Conservation (phyloP, 2,329 filamentous ascomycete genomes). For the Fusarium sambucinum region DNA sequence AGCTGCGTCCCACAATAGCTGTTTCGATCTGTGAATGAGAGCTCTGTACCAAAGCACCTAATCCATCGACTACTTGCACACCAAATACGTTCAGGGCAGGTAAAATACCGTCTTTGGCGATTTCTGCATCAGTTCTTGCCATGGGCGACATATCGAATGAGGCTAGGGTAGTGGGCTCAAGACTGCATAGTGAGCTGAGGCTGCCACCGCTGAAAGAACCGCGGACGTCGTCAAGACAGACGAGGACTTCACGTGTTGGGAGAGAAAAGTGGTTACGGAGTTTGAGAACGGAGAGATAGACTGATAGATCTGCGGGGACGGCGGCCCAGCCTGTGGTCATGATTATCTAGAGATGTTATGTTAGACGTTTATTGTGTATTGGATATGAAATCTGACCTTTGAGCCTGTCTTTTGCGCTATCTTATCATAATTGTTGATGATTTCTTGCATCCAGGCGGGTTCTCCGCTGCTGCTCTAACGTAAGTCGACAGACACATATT, state of each 20-base stretch:
- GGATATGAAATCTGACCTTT: constrained; percentile 8
- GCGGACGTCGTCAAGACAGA: constrained; percentile 21
- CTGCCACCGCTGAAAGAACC: constrained; percentile 38
- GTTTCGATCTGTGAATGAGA: constrained; percentile 33
- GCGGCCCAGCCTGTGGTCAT: constrained; percentile 37
- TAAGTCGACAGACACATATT: not conserved
- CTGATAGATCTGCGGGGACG: constrained; percentile 35
- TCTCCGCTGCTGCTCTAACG: constrained; percentile 34
- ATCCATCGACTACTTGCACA: not conserved
- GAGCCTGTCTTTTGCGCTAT: constrained; percentile 20
- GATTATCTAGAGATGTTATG: constrained; percentile 24
- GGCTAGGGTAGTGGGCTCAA: constrained; percentile 3
- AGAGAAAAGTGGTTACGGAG: constrained; percentile 22
- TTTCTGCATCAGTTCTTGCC: not conserved
- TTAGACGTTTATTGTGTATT: not conserved
- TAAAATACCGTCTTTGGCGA: constrained; percentile 1
- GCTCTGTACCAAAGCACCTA: constrained; percentile 21
- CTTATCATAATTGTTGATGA: constrained; percentile 29
- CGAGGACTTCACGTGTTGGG: constrained; percentile 25
- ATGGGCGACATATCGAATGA: constrained; percentile 10
- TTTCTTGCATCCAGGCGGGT: constrained; percentile 33
- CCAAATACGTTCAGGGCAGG: not conserved
- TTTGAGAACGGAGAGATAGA: constrained; percentile 28
- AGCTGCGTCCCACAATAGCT: constrained; percentile 38
- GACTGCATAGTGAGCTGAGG: constrained; percentile 34